Conservation (phyloP, 2,329 filamentous ascomycete genomes). For the Microthyrium microscopicum region DNA sequence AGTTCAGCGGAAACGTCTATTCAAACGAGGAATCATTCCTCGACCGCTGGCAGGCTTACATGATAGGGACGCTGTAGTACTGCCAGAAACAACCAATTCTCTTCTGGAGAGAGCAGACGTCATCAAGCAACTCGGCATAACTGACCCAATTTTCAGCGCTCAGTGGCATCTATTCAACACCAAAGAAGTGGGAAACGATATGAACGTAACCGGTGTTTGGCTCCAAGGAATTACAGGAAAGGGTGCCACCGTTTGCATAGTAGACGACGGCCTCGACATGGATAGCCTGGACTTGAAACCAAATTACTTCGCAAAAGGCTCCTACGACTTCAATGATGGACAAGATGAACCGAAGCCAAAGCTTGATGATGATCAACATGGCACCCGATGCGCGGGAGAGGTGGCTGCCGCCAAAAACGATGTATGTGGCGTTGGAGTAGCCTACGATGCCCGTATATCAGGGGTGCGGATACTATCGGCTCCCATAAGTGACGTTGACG, state of each 20-base stretch:
- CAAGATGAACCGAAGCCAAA: constrained; percentile 61
- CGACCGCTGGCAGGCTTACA: constrained; percentile 9
- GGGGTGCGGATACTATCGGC: constrained; percentile 88
- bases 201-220: constrained; percentile 95
- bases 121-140: constrained; percentile 52
- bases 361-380: constrained; percentile 75
- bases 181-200: constrained; percentile 65
- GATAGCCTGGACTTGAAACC: constrained; percentile 79
- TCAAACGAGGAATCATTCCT: constrained; percentile 36
- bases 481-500: constrained; percentile 78
- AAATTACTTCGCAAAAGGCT: constrained; percentile 87
- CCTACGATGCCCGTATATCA: constrained; percentile 78
- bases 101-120: constrained; percentile 38
- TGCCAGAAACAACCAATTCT: constrained; percentile 28
- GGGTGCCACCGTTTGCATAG: constrained; percentile 78
- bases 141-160: constrained; percentile 78
- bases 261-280: constrained; percentile 94
- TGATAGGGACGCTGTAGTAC: constrained; percentile 2
- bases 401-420: constrained; percentile 84
- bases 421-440: constrained; percentile 88
- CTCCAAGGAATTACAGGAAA: constrained; percentile 76
- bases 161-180: constrained; percentile 95
- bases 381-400: constrained; percentile 88
- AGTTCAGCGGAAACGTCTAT: constrained; percentile 41
- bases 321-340: constrained; percentile 91